Conservation (phyloP, 768 basidiomycete genomes). For the Amanita brunnescens region DNA sequence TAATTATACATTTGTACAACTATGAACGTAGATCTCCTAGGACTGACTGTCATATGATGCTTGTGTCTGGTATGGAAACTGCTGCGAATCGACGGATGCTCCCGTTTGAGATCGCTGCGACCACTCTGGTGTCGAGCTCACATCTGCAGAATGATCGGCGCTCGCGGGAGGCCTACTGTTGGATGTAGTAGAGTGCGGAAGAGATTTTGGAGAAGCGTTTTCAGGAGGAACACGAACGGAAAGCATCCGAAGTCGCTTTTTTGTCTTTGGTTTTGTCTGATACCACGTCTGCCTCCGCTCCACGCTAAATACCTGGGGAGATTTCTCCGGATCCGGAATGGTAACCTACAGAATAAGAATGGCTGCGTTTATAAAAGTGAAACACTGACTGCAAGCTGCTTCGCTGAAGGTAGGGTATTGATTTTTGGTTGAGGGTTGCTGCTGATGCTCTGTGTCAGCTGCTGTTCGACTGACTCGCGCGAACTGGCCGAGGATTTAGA, state of each 20-base stretch:
- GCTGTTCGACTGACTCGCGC: slow-evolving; percentile 35
- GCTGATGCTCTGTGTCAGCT: slow-evolving; percentile 33
- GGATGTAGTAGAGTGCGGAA: background rate
- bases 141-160: too few species aligned
- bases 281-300: slow-evolving; percentile 26
- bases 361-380: background rate
- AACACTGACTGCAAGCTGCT: background rate
- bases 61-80: slow-evolving; percentile 39
- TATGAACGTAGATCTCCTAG: background rate
- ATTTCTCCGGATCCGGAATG: background rate
- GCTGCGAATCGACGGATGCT: slow-evolving; percentile 15
- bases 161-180: background rate
- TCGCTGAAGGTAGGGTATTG: background rate
- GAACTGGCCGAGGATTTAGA: slow-evolving; percentile 27
- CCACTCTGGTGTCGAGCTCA: slow-evolving; percentile 1
- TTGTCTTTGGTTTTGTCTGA: slow-evolving; percentile 14
- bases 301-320: slow-evolving; percentile 10
- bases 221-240: background rate
- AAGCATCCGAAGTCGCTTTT: background rate
- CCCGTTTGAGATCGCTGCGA: slow-evolving; percentile 4
- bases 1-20: background rate
- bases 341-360: background rate
- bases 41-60: slow-evolving; percentile 43
- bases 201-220: background rate
- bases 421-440: background rate